phyloP scores from a whole-genome alignment of 768 basidiomycete genomes.

The Mycena chlorophos region DNA sequence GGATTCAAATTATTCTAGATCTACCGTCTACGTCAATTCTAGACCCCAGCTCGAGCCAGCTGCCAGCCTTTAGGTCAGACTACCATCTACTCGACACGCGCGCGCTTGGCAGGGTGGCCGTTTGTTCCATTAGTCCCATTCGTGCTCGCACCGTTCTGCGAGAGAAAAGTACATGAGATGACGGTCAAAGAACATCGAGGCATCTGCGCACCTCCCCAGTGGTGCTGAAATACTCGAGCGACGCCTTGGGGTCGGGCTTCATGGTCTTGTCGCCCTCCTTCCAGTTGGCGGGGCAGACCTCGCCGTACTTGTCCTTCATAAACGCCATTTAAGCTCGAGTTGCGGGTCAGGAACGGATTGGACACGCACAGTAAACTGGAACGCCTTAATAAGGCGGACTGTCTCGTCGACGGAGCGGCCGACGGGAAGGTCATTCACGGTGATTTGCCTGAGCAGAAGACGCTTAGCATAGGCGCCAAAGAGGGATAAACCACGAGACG shows the following conservation, averaged over 20 bases:
- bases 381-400: constrained; percentile 85
- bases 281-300: constrained; percentile 94
- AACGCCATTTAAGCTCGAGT: neutral
- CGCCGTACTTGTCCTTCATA: constrained; percentile 77
- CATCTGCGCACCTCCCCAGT: constrained; percentile 15
- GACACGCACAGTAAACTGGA: constrained; percentile 78
- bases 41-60: too few species aligned
- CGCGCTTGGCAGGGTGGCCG: constrained; percentile 17
- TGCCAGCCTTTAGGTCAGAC: too few species aligned
- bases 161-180: neutral
- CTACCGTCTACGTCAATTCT: too few species aligned
- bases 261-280: constrained; percentile 78
- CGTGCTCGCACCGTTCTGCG: neutral
- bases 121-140: constrained; percentile 5
- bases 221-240: constrained; percentile 71
- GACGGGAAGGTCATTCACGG: constrained; percentile 90
- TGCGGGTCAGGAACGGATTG: neutral
- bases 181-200: neutral
- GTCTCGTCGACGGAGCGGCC: constrained; percentile 97
- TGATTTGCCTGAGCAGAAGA: constrained; percentile 61
- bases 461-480: neutral
- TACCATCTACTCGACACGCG: constrained; percentile 23
- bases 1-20: neutral
- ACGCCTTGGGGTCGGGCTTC: constrained; percentile 72
- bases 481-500: constrained; percentile 16